Base-by-base conservation (phyloP, 2,329 filamentous ascomycete species). In the Trichophyton schoenleinii region DNA sequence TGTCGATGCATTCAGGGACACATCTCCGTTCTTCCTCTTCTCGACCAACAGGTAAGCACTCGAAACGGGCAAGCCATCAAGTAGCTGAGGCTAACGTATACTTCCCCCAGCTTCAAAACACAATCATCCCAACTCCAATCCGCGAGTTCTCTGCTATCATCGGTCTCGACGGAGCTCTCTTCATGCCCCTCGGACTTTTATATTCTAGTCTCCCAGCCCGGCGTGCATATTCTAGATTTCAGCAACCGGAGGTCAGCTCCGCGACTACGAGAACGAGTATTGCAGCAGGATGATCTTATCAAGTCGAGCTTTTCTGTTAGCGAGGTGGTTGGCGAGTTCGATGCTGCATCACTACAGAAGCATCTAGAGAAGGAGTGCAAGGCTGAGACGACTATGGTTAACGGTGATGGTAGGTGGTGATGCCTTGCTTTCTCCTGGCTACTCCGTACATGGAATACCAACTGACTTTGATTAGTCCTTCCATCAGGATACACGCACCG, bases 1-100 rank as follows among this genome's bases (percentile, higher is more conserved):
- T 25, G 84, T 81, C 52, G 78, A 84, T 64, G 91, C 89, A 28
- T 94, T 96, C 73, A 85, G 83, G 65, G 87, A 96, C 74, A 90
- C 91, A 1, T 91, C 89, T 60, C 92, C 94, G 18, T 94, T 96
- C 74, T 82, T 96, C 71, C 78, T 96, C 66, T 87, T 95, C 73
- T 96, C 92, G 36, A 92, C 87, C 53, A 82, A 87, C 64, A 79
- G 86, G 91, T 96, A 86, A 69, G 86, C 67, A 25, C 25, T 34
- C 49, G 5, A 55, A 36, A 58, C 46, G 31, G 13, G 48, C 25
- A 25, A 36, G 11, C 41, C 22, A n/a, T 55, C 8, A 44, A 22
- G 28, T 22, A 25, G 34, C 55, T 53, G 60, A 22, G 9, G n/a
- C 9, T 20, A 42, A 46, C 41, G 18, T 20, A 20, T 22, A 28